Evolutionary conservation across 495 filamentous ascomycete genomes (phyloP).

Genomic region (Talaromyces trachyspermus): DNA sequence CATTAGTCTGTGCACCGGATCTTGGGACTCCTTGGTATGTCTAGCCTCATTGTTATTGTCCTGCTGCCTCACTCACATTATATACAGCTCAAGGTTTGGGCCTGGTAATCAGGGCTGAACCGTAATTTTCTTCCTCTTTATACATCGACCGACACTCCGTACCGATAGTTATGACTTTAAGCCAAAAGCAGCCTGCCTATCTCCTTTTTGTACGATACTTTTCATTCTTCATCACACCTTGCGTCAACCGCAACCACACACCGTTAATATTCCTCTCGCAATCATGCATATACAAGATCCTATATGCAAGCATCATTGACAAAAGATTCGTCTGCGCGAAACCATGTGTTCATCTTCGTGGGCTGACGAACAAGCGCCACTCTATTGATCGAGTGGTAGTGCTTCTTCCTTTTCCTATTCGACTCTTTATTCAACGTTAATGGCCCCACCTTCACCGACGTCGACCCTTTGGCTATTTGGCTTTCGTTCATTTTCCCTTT

Average conservation of each 20-base stretch:
- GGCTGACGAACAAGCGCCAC: too few species aligned
- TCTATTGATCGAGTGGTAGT: too few species aligned
- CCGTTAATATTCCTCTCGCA: conserved; percentile 4
- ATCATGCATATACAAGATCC: too few species aligned
- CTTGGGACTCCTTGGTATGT: conserved; percentile 97
- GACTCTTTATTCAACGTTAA: too few species aligned
- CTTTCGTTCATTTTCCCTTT: conserved; percentile 1
- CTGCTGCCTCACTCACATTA: not conserved
- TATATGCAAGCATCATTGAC: too few species aligned
- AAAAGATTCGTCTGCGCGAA: too few species aligned
- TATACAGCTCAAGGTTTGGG: conserved; percentile 81
- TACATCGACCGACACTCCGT: not conserved
- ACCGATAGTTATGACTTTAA: conserved; percentile 4
- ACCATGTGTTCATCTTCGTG: too few species aligned
- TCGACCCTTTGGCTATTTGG: not conserved
- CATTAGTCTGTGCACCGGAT: conserved; percentile 98
- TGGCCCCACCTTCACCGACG: conserved; percentile 6
- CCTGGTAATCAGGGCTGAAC: conserved; percentile 45
- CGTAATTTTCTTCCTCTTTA: not conserved
- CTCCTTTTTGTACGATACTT: conserved; percentile 7
- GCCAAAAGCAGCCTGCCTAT: conserved; percentile 8
- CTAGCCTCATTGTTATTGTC: not conserved
- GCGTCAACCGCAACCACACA: not conserved
- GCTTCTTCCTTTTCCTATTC: too few species aligned
- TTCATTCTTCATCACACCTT: not conserved